Evolutionary conservation across 1,139 yeast species (phyloP).

Genomic region (Geotrichum siamense): DNA sequence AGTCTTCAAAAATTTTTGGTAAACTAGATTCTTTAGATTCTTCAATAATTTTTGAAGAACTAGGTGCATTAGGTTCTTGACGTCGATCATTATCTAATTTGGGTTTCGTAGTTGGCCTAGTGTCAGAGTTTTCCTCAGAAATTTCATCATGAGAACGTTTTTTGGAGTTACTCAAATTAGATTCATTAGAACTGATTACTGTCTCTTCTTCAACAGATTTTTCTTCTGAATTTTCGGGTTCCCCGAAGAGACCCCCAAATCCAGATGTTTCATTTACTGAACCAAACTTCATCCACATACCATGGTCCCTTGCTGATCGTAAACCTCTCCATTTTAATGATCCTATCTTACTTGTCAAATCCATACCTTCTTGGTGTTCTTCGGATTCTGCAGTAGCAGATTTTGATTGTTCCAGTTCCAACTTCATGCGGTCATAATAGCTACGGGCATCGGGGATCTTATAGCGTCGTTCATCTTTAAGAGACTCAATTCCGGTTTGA

Average conservation of each 20-base stretch:
- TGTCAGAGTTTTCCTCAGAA: background rate
- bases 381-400: background rate
- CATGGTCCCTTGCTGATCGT: slow-evolving; percentile 31
- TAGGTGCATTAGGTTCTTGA: background rate
- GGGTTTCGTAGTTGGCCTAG: background rate
- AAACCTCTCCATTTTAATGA: slow-evolving; percentile 33
- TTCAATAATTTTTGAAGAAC: background rate
- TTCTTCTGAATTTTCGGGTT: background rate
- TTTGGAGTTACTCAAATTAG: too few species aligned
- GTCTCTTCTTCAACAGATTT: background rate
- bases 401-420: slow-evolving; percentile 11
- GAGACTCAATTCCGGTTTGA: slow-evolving; percentile 27
- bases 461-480: slow-evolving; percentile 18
- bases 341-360: slow-evolving; percentile 19
- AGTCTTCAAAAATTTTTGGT: too few species aligned
- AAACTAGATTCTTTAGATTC: background rate
- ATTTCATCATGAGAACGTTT: background rate
- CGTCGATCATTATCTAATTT: background rate
- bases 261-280: slow-evolving; percentile 24
- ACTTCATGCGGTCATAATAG: slow-evolving; percentile 21
- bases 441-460: slow-evolving; percentile 22
- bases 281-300: slow-evolving; percentile 30
- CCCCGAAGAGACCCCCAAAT: slow-evolving; percentile 27
- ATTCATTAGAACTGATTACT: background rate
- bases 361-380: slow-evolving; percentile 11